Base-by-base conservation (phyloP, 371 early-diverging fungal genomes). In the Rhizopus delemar region DNA sequence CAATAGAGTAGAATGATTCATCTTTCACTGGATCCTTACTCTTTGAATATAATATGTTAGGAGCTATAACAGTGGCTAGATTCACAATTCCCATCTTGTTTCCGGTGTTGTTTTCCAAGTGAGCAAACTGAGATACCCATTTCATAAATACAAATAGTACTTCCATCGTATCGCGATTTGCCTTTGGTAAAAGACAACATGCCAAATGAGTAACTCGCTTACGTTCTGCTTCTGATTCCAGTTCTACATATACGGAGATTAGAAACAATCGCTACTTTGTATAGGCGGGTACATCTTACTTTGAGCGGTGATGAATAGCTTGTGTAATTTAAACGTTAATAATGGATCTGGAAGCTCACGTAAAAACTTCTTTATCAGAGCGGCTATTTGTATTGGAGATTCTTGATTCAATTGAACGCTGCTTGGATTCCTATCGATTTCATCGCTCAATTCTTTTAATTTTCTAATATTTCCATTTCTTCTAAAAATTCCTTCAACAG, bases 401-500 rank as follows among this genome's bases (percentile, higher is more conserved):
- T 94, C 93, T 41, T 87, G 84, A 15, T 56, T 45, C 41, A 75
- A 56, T 36, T 94, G 68, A 46, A 89, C 81, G 2, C 86, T 83
- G 0, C 81, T 60, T 11, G 91, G 90, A 64, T 93, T 90, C 57
- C 75, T 84, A 65, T 96, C 95, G 12, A 86, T 84, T 0, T 85
- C 77, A 29, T 96, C 96, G 9, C 83, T 78, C 41, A 94, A 57
- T 31, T 90, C 91, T 54, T 92, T 93, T 50, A 96, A 77, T 41
- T 90, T 72, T 57, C 91, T 80, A 63, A 97, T 95, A 65, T 97
- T 97, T 8, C 98, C 98, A 66, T 94, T 97, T 73, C 95, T 97
- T 57, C 98, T 86, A 81, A 98, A 98, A 8, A 97, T 90, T 8
- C 98, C 98, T 70, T 97, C 97, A 4, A 91, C 86, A 0, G 88